Conservation (phyloP, 345 rosid genomes). For the Hibiscus syriacus region DNA sequence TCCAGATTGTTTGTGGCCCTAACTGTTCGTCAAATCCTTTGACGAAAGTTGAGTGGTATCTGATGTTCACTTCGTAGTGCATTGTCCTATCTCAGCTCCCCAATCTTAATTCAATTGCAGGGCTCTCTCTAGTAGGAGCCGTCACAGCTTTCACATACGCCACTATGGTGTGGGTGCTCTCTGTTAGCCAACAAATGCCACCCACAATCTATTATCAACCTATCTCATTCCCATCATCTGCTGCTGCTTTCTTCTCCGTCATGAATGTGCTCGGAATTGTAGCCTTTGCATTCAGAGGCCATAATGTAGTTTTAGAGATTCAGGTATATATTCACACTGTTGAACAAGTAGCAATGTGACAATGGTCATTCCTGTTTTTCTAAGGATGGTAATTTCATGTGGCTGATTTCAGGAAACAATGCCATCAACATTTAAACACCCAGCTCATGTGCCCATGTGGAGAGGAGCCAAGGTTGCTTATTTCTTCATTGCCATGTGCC, state of each 20-base stretch:
- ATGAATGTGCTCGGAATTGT: constrained; percentile 91
- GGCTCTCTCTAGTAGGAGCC: constrained; percentile 90
- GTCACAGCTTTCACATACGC: constrained; percentile 89
- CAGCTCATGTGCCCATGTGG: constrained; percentile 99
- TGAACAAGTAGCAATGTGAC: neutral
- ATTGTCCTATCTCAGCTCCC: constrained; percentile 96
- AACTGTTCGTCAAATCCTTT: constrained; percentile 79
- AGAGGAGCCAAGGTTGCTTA: constrained; percentile 95
- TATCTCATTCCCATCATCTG: constrained; percentile 50
- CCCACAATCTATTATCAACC: constrained; percentile 70
- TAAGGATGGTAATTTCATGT: neutral
- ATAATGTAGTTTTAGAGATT: constrained; percentile 81
- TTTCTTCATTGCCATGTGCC: constrained; percentile 80
- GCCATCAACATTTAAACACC: constrained; percentile 97
- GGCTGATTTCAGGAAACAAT: constrained; percentile 61
- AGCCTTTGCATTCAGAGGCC: constrained; percentile 93
- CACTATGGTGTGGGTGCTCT: constrained; percentile 95
- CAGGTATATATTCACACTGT: constrained; percentile 40
- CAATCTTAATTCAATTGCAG: constrained; percentile 93
- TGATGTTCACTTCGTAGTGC: constrained; percentile 89
- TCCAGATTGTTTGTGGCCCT: constrained; percentile 90
- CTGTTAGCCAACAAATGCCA: constrained; percentile 91
- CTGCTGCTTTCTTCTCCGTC: constrained; percentile 59
- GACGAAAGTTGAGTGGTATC: constrained; percentile 91
- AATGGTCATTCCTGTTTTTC: neutral